These are phyloP conservation scores for Croton setiger DNA, from an alignment of 441 rosid genomes.

Conservation along the genomic window DNA sequence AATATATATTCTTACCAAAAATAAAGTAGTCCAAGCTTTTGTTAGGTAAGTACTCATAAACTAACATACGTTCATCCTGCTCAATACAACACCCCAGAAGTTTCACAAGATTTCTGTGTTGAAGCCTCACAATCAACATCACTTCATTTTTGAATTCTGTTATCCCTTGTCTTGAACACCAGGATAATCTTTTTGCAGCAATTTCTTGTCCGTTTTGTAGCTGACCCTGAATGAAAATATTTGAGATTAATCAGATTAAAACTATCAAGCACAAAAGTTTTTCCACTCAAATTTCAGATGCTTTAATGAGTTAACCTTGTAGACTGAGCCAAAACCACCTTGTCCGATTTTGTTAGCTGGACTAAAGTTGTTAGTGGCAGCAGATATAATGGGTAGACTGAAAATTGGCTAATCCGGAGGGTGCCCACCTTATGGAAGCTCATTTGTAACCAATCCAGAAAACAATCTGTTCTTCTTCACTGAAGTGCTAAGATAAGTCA, in stretches of 20 bases:
- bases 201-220: constrained; percentile 22
- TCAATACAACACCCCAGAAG: constrained; percentile 41
- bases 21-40: constrained; percentile 44
- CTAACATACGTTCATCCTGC: constrained; percentile 40
- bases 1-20: constrained; percentile 28
- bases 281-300: too few relatives aligned
- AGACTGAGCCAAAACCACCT: constrained; percentile 26
- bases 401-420: constrained; percentile 11
- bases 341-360: constrained; percentile 16
- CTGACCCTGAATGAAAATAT: constrained; percentile 5
- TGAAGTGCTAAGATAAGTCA: too few relatives aligned
- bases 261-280: too few relatives aligned
- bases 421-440: neutral
- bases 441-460: neutral
- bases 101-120: constrained; percentile 45
- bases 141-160: constrained; percentile 54
- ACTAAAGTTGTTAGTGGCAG: constrained; percentile 20
- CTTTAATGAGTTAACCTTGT: constrained; percentile 19
- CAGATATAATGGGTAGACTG: neutral
- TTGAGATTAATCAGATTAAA: neutral
- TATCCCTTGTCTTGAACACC: constrained; percentile 42
- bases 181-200: constrained; percentile 46
- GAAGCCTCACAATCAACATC: constrained; percentile 42
- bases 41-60: constrained; percentile 45
- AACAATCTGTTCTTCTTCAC: constrained; percentile 9